Conservation (phyloP, 495 filamentous ascomycete genomes). For the Daldinia grandis region DNA sequence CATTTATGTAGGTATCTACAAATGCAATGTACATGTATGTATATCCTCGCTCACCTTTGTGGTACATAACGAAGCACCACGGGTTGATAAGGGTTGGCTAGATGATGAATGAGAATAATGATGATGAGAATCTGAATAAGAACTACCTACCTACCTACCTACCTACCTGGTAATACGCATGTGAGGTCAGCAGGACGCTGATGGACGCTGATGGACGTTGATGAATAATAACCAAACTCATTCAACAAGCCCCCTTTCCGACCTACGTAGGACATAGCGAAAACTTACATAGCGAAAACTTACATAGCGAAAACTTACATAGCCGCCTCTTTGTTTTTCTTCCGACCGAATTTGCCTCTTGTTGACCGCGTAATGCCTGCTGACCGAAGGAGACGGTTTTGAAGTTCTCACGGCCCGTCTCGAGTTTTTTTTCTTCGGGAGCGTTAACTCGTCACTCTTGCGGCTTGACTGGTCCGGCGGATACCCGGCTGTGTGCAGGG, state of each 20-base stretch:
- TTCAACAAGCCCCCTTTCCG: conserved; percentile 17
- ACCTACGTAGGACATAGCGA: neutral
- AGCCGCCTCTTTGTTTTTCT: neutral
- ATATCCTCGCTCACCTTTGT: neutral
- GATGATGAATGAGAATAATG: conserved; percentile 35
- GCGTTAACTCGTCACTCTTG: conserved; percentile 24
- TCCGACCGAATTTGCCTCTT: neutral
- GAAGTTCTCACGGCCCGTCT: conserved; percentile 41
- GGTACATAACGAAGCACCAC: conserved; percentile 3
- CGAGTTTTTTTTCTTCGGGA: conserved; percentile 21
- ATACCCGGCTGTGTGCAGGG: conserved; percentile 34
- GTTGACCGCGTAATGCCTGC: conserved; percentile 14
- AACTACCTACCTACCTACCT: conserved; percentile 26
- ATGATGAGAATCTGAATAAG: conserved; percentile 42
- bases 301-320: neutral
- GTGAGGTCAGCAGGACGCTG: conserved; percentile 33
- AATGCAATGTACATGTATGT: neutral
- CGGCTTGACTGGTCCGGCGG: conserved; percentile 38
- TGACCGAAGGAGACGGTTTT: conserved; percentile 35
- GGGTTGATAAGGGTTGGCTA: conserved; percentile 19
- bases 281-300: no score
- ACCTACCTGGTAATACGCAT: conserved; percentile 24
- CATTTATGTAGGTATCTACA: conserved; percentile 9
- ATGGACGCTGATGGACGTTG: conserved; percentile 10
- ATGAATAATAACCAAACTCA: conserved; percentile 11